Conservation (phyloP, 192 early-diverging fungal genomes). For the Obelidium mucronatum region DNA sequence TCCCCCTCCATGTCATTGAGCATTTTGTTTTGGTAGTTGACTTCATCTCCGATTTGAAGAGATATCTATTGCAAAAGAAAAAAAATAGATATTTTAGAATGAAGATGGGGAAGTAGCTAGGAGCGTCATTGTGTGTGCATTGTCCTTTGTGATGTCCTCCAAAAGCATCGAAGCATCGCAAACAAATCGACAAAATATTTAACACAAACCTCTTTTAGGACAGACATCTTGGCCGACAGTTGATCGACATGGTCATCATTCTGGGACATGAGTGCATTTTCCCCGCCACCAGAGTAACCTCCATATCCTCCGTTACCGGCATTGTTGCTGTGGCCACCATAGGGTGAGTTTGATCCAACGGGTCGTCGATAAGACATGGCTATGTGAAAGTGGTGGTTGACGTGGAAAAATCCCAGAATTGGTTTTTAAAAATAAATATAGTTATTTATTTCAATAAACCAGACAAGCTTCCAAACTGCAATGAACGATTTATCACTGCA, state of each 20-base stretch:
- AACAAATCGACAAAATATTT: too few species aligned
- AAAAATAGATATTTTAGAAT: not conserved
- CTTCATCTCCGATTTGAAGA: slow-evolving; percentile 49
- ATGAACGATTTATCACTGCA: too few species aligned
- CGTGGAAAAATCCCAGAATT: too few species aligned
- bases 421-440: too few species aligned
- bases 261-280: slow-evolving; percentile 37
- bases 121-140: not conserved
- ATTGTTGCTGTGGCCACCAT: not conserved
- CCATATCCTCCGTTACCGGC: not conserved
- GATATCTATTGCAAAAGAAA: slow-evolving; percentile 47
- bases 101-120: not conserved
- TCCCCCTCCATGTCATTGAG: slow-evolving; percentile 42
- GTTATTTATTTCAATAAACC: not conserved
- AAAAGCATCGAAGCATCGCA: too few species aligned
- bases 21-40: slow-evolving; percentile 39
- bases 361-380: slow-evolving; percentile 22
- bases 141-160: not conserved
- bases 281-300: slow-evolving; percentile 5
- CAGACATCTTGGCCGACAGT: slow-evolving; percentile 38
- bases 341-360: not conserved
- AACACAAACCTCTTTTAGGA: slow-evolving; percentile 44
- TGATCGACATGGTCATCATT: slow-evolving; percentile 48
- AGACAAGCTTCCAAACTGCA: too few species aligned
- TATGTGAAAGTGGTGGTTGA: too few species aligned